phyloP scores from a whole-genome alignment of 2,329 filamentous ascomycete genomes.

The Alternaria sp. region DNA sequence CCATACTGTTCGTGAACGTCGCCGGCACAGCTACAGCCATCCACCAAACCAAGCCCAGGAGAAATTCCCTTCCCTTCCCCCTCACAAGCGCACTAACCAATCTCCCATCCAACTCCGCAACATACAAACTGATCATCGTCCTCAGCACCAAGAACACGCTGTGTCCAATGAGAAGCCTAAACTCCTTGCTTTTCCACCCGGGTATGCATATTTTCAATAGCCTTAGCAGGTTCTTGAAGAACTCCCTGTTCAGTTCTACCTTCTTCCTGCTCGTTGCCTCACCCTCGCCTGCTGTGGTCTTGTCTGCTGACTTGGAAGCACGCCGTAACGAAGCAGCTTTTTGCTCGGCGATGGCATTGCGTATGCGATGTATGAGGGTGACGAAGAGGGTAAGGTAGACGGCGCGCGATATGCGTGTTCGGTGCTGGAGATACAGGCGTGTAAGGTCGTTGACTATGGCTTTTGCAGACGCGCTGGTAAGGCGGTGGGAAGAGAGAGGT shows the following conservation, averaged over 20 bases:
- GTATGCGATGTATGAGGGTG: slow-evolving; percentile 74
- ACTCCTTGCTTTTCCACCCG: slow-evolving; percentile 87
- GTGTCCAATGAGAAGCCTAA: slow-evolving; percentile 85
- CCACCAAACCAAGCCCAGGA: slow-evolving; percentile 93
- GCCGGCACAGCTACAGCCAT: slow-evolving; percentile 96
- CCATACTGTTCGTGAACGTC: slow-evolving; percentile 99
- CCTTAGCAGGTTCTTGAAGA: slow-evolving; percentile 77
- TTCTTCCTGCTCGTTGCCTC: slow-evolving; percentile 68
- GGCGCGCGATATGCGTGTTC: slow-evolving; percentile 54
- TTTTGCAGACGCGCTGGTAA: slow-evolving; percentile 48
- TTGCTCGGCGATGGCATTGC: slow-evolving; percentile 90
- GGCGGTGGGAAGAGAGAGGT: slow-evolving; percentile 42
- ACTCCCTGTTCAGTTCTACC: slow-evolving; percentile 91
- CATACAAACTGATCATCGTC: slow-evolving; percentile 92
- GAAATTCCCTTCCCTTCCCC: slow-evolving; percentile 88
- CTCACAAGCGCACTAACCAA: slow-evolving; percentile 92
- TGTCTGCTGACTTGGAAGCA: slow-evolving; percentile 38
- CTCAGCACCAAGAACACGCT: slow-evolving; percentile 90
- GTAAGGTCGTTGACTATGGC: slow-evolving; percentile 51
- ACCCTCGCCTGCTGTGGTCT: slow-evolving; percentile 54
- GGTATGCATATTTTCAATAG: slow-evolving; percentile 89
- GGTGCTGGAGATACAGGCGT: slow-evolving; percentile 50
- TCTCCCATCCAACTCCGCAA: slow-evolving; percentile 92
- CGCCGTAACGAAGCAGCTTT: slow-evolving; percentile 79
- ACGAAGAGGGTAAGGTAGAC: slow-evolving; percentile 55